A percentile compares a stretch with the other conserved stretches of the same genome.
Conservation (phyloP, 2,329 filamentous ascomycete species). For the Bisporella sp. region DNA sequence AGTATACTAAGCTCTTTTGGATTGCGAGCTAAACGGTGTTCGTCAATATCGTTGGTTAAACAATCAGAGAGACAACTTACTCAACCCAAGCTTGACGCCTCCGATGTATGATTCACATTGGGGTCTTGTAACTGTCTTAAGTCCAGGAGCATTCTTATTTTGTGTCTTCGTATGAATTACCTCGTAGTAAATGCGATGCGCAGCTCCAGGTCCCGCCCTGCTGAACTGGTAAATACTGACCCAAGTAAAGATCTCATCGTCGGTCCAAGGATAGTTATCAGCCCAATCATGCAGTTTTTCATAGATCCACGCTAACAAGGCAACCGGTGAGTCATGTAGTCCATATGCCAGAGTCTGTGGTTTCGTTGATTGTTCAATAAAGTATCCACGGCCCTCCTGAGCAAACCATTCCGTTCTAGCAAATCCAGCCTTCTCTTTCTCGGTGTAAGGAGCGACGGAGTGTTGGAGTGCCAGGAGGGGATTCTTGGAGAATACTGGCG, state of each 20-base stretch:
- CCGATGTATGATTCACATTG: conserved; percentile 17
- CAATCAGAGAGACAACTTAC: conserved; percentile 18
- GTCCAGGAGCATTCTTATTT: conserved; percentile 4
- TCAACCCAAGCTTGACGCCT: conserved; percentile 40
- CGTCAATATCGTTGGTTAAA: neutral
- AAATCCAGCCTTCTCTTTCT: conserved; percentile 11
- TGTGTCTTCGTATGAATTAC: conserved; percentile 33
- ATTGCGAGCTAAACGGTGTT: conserved; percentile 35
- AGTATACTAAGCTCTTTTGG: conserved; percentile 49
- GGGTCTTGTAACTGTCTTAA: conserved; percentile 19
- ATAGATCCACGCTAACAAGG: conserved; percentile 69
- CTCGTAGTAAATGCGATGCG: conserved; percentile 67
- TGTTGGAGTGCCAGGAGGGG: conserved; percentile 5
- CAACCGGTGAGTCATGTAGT: conserved; percentile 63
- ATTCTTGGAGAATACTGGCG: neutral
- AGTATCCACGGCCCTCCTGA: conserved; percentile 15
- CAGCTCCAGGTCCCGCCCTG: conserved; percentile 60
- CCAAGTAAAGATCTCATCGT: conserved; percentile 73
- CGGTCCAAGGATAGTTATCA: conserved; percentile 64
- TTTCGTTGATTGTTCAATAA: conserved; percentile 32
- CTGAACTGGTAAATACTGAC: conserved; percentile 68
- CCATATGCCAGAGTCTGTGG: conserved; percentile 66
- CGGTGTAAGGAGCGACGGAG: conserved; percentile 1
- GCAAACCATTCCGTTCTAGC: conserved; percentile 13
- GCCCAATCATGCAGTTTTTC: conserved; percentile 77